Evolutionary conservation across 495 filamentous ascomycete species (phyloP).

Genomic region (Apodospora peruviana): DNA sequence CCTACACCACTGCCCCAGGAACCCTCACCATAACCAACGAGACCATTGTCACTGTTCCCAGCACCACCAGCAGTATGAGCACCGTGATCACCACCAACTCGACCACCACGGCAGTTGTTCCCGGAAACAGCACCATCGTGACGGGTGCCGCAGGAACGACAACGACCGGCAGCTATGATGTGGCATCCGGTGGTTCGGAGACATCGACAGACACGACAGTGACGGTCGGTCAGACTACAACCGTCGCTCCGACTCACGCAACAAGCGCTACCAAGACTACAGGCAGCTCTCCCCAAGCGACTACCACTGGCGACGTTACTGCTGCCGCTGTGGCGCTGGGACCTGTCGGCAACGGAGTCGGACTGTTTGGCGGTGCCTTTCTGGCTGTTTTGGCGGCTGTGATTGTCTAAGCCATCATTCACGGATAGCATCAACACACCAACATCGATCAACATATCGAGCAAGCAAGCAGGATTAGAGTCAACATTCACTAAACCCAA

Average conservation of each 20-base stretch:
- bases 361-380: neutral
- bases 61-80: neutral
- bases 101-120: neutral
- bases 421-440: no score
- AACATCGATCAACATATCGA: no score
- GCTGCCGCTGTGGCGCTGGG: neutral
- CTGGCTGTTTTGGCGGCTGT: constrained; percentile 3
- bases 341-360: neutral
- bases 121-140: neutral
- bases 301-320: neutral
- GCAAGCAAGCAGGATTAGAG: no score
- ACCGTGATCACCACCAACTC: neutral
- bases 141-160: no score
- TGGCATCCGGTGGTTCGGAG: no score
- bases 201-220: no score
- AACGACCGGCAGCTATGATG: no score
- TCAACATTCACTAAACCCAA: no score
- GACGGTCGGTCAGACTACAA: no score
- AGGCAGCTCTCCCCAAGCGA: no score
- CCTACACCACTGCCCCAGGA: neutral
- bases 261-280: no score
- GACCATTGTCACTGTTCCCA: neutral
- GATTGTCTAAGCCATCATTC: neutral
- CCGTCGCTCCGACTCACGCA: no score
- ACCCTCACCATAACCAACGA: neutral